A percentile compares a stretch with the other conserved stretches of the same genome.
phyloP scores from a whole-genome alignment of 352 stramenopile genomes.

The Phytophthora chlamydospora region DNA sequence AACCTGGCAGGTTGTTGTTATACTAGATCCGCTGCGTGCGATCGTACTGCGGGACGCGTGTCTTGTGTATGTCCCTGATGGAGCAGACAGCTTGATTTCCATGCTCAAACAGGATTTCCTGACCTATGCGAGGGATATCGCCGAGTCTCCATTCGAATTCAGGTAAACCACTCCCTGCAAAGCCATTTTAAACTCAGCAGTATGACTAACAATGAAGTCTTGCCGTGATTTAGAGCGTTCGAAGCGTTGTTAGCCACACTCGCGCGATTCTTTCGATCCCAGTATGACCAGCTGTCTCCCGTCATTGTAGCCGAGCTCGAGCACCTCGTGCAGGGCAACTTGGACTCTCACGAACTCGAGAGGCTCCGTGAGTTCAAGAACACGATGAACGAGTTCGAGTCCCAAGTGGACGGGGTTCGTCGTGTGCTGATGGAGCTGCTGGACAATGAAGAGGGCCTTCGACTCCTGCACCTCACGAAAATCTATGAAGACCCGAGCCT shows the following conservation, averaged over 20 bases:
- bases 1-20: no score
- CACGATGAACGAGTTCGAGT: slow-evolving; percentile 54
- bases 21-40: slow-evolving; percentile 49
- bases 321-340: slow-evolving; percentile 32
- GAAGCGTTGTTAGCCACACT: slow-evolving; percentile 50
- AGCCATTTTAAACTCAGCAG: no score
- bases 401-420: slow-evolving; percentile 48
- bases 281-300: slow-evolving; percentile 38
- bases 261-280: slow-evolving; percentile 34
- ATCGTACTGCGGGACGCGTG: slow-evolving; percentile 55
- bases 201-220: no score
- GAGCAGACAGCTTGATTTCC: slow-evolving; percentile 33
- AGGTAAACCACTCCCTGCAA: slow-evolving; percentile 11
- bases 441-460: slow-evolving; percentile 55
- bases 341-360: slow-evolving; percentile 41
- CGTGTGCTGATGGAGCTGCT: slow-evolving; percentile 50
- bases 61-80: slow-evolving; percentile 43
- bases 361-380: slow-evolving; percentile 53
- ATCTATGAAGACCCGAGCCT: slow-evolving; percentile 47
- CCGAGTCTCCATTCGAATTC: slow-evolving; percentile 47
- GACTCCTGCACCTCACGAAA: slow-evolving; percentile 53
- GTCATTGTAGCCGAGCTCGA: slow-evolving; percentile 41
- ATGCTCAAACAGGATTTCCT: slow-evolving; percentile 47
- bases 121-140: slow-evolving; percentile 28
- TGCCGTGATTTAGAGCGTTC: slow-evolving; percentile 24